A percentile compares a stretch with the other conserved stretches of the same genome.
Conservation (phyloP, 441 rosid species). For the Populus hybrid region DNA sequence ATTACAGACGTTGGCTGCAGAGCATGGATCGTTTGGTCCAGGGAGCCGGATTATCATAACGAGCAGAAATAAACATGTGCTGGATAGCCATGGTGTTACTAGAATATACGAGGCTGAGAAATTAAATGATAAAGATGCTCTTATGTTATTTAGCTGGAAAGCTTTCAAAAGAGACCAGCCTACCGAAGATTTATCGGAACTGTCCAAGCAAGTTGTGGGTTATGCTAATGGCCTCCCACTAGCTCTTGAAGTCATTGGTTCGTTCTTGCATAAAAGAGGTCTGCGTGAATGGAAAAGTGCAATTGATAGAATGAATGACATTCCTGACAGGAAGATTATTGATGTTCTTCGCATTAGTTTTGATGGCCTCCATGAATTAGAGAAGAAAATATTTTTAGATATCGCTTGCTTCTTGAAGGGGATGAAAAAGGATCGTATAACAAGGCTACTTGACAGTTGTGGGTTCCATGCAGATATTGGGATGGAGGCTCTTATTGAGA, state of each 20-base stretch:
- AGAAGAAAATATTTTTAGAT: slow-evolving; percentile 14
- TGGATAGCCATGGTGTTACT: background rate
- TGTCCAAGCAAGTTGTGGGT: background rate
- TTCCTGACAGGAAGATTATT: slow-evolving; percentile 7
- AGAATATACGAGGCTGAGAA: background rate
- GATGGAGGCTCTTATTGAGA: slow-evolving; percentile 5
- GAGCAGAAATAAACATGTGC: background rate
- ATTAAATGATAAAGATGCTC: slow-evolving; percentile 8
- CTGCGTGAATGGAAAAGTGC: slow-evolving; percentile 29
- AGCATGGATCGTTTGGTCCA: slow-evolving; percentile 10
- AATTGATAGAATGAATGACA: slow-evolving; percentile 21
- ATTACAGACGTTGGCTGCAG: background rate
- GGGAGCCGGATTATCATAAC: slow-evolving; percentile 19
- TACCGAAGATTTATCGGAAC: background rate
- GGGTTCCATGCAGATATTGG: slow-evolving; percentile 5
- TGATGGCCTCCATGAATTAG: slow-evolving; percentile 4
- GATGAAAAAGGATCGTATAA: background rate
- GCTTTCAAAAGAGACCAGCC: slow-evolving; percentile 12
- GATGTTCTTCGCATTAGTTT: slow-evolving; percentile 14
- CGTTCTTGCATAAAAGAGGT: slow-evolving; percentile 5
- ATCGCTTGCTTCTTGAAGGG: slow-evolving; percentile 10
- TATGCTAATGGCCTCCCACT: slow-evolving; percentile 3
- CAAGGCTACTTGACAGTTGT: background rate
- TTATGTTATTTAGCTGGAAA: slow-evolving; percentile 7
- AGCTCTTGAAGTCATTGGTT: slow-evolving; percentile 16